Evolutionary conservation across 306 rosid species (phyloP).

Genomic region (Quercus berberidifolia): DNA sequence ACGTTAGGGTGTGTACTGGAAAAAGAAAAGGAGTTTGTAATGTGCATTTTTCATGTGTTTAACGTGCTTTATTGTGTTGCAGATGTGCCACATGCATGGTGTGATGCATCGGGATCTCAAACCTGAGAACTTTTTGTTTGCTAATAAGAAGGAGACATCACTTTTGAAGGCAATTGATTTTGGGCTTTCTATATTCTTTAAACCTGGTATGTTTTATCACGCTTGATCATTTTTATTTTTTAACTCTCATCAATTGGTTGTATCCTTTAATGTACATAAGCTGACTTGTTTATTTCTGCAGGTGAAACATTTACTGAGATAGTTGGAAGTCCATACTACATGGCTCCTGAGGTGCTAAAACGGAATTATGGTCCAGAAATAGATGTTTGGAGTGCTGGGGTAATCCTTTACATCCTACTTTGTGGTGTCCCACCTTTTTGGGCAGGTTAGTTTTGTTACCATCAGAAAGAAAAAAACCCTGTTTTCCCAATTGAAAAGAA

Average conservation of each 20-base stretch:
- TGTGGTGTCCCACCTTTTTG: conserved; percentile 98
- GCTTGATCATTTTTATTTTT: conserved; percentile 2
- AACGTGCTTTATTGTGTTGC: conserved; percentile 23
- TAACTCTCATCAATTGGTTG: conserved; percentile 2
- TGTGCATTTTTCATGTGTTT: not conserved
- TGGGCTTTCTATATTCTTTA: conserved; percentile 88
- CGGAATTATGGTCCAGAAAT: conserved; percentile 86
- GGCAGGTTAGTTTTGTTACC: conserved; percentile 73
- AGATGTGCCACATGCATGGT: conserved; percentile 93
- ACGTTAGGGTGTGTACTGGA: too few species aligned
- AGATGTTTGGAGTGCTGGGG: conserved; percentile 99
- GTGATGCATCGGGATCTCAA: conserved; percentile 96
- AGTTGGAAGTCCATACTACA: conserved; percentile 98
- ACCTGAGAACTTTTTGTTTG: conserved; percentile 96
- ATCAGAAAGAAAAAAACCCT: not conserved
- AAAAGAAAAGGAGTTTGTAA: not conserved
- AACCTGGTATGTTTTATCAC: conserved; percentile 58
- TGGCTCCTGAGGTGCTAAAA: conserved; percentile 97
- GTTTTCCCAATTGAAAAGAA: not conserved
- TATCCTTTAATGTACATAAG: conserved; percentile 6
- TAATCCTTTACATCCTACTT: conserved; percentile 87
- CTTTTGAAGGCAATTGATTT: conserved; percentile 87
- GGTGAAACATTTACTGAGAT: conserved; percentile 82
- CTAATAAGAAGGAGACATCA: conserved; percentile 82
- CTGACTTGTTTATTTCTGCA: conserved; percentile 31